Conservation (phyloP, 345 rosid genomes). For the Psidium guajava region DNA sequence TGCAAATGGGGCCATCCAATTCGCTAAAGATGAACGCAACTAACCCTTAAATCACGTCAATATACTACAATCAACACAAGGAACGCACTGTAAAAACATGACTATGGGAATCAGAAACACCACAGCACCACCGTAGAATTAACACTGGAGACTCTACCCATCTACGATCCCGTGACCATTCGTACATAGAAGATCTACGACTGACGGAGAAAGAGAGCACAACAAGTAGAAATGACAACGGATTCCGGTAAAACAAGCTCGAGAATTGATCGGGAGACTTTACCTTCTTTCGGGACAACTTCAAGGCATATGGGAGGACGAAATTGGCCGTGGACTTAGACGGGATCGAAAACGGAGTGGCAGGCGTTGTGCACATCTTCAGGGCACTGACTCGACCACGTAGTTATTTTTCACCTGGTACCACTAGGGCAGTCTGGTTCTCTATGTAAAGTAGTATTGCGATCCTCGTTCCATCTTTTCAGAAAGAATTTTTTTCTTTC, state of each 20-base stretch:
- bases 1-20: background rate
- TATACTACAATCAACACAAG: background rate
- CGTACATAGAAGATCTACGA: background rate
- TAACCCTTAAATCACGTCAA: background rate
- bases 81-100: background rate
- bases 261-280: background rate
- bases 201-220: background rate
- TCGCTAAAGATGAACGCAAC: background rate
- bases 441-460: no score
- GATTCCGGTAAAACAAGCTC: background rate
- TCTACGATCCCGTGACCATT: background rate
- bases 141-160: background rate
- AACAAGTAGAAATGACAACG: background rate
- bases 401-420: no score
- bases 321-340: conserved; percentile 35
- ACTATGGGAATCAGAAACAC: background rate
- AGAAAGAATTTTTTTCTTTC: no score
- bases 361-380: no score
- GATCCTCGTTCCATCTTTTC: no score
- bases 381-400: no score
- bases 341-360: conserved; percentile 31
- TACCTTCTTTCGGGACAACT: conserved; percentile 33
- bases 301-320: no score
- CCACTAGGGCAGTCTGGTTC: no score
- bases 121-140: background rate